A percentile compares a stretch with the other conserved stretches of the same genome.
Conservation (phyloP, 1,284 basidiomycete genomes). For the Sporisorium graminicola region DNA sequence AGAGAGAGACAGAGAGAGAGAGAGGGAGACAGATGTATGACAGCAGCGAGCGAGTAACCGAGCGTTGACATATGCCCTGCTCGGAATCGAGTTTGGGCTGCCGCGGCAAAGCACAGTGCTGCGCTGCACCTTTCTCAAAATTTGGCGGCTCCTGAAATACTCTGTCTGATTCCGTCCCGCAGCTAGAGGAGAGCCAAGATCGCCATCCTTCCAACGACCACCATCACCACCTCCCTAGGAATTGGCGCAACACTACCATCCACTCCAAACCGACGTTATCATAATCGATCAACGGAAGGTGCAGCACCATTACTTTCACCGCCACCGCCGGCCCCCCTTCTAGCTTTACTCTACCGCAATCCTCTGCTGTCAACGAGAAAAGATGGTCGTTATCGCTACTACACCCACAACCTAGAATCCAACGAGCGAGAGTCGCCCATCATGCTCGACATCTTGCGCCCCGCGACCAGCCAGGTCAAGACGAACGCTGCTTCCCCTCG, state of each 20-base stretch:
- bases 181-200: neutral
- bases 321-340: neutral
- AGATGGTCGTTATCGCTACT: constrained; percentile 1
- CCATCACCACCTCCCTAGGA: neutral
- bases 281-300: too few relatives aligned
- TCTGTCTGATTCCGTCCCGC: neutral
- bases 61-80: too few relatives aligned
- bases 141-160: neutral
- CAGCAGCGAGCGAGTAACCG: too few relatives aligned
- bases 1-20: too few relatives aligned
- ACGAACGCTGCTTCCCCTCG: constrained; percentile 6
- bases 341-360: neutral
- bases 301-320: neutral
- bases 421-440: constrained; percentile 4
- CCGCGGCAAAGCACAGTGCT: too few relatives aligned
- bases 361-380: neutral
- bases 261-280: too few relatives aligned
- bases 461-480: constrained; percentile 23
- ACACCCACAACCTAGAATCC: neutral
- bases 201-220: neutral
- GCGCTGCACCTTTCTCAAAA: neutral
- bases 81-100: neutral
- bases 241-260: neutral
- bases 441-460: constrained; percentile 42
- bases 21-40: too few relatives aligned